Evolutionary conservation across 2,329 filamentous ascomycete genomes (phyloP).

Genomic region (Akanthomyces lecanii): DNA sequence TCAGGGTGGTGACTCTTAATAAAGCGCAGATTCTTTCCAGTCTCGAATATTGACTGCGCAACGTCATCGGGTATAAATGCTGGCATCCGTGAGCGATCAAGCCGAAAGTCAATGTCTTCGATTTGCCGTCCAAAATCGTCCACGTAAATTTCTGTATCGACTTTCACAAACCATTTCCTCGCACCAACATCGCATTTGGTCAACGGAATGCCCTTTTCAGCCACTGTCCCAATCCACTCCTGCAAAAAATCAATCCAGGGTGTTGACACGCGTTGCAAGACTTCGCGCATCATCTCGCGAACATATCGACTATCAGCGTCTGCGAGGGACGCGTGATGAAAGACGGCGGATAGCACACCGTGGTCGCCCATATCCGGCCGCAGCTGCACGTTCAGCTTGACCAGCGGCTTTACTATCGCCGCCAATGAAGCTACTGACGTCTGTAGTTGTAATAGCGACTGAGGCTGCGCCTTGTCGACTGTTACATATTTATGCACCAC

Average conservation of each 20-base stretch:
- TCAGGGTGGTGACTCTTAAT: slow-evolving; percentile 65
- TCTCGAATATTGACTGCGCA: slow-evolving; percentile 70
- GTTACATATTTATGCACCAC: slow-evolving; percentile 48
- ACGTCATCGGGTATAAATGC: slow-evolving; percentile 68
- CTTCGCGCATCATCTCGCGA: slow-evolving; percentile 60
- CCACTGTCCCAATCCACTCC: slow-evolving; percentile 69
- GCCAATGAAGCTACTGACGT: slow-evolving; percentile 43
- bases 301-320: slow-evolving; percentile 61
- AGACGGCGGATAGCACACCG: slow-evolving; percentile 57
- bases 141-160: slow-evolving; percentile 49
- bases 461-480: slow-evolving; percentile 35
- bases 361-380: slow-evolving; percentile 50
- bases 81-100: slow-evolving; percentile 64
- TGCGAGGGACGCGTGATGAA: slow-evolving; percentile 56
- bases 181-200: slow-evolving; percentile 42
- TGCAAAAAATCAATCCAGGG: slow-evolving; percentile 66
- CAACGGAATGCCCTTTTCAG: slow-evolving; percentile 52
- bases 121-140: slow-evolving; percentile 57
- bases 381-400: slow-evolving; percentile 45
- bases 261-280: slow-evolving; percentile 57
- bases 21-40: slow-evolving; percentile 70
- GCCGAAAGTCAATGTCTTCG: slow-evolving; percentile 56
- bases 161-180: slow-evolving; percentile 56
- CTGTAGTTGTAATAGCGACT: slow-evolving; percentile 52
- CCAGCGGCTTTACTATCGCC: slow-evolving; percentile 49